These are phyloP conservation scores for Malus hybrid DNA, from an alignment of 331 rosid genomes.

Conservation along the genomic window DNA sequence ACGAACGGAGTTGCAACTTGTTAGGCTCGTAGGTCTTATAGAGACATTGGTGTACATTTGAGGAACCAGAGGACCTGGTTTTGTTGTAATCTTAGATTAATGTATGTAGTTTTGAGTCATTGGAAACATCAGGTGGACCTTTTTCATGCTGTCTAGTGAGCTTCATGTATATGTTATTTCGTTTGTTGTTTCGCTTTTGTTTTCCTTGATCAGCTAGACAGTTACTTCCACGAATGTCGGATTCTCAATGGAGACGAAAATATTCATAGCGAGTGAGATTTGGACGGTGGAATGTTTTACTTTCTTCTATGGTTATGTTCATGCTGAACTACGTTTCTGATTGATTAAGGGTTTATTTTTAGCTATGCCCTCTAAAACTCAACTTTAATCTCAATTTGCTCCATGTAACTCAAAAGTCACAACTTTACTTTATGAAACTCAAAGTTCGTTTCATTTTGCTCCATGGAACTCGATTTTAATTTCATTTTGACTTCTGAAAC, in stretches of 20 bases:
- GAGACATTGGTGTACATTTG: slow-evolving; percentile 44
- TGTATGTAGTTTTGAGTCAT: slow-evolving; percentile 34
- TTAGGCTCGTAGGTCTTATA: slow-evolving; percentile 30
- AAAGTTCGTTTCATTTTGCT: too few species aligned
- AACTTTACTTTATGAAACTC: too few species aligned
- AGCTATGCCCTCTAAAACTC: too few species aligned
- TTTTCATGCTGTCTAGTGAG: slow-evolving; percentile 28
- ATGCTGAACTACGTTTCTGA: too few species aligned
- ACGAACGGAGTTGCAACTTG: background rate
- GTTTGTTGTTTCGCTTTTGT: background rate
- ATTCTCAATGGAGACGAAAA: slow-evolving; percentile 1
- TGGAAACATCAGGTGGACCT: slow-evolving; percentile 29
- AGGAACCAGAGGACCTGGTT: slow-evolving; percentile 36
- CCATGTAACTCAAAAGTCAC: too few species aligned
- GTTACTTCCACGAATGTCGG: slow-evolving; percentile 1
- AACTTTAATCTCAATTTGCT: too few species aligned
- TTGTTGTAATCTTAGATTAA: slow-evolving; percentile 58
- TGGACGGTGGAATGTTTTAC: background rate
- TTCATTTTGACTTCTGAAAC: accelerated
- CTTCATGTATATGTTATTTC: slow-evolving; percentile 34
- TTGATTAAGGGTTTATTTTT: too few species aligned
- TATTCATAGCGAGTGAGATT: background rate
- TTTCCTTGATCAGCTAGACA: background rate
- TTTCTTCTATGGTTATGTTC: too few species aligned
- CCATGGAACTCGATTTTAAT: too few species aligned